These are phyloP conservation scores for Isabelozyma rhagii DNA, from an alignment of 805 yeast genomes.

Conservation along the genomic window DNA sequence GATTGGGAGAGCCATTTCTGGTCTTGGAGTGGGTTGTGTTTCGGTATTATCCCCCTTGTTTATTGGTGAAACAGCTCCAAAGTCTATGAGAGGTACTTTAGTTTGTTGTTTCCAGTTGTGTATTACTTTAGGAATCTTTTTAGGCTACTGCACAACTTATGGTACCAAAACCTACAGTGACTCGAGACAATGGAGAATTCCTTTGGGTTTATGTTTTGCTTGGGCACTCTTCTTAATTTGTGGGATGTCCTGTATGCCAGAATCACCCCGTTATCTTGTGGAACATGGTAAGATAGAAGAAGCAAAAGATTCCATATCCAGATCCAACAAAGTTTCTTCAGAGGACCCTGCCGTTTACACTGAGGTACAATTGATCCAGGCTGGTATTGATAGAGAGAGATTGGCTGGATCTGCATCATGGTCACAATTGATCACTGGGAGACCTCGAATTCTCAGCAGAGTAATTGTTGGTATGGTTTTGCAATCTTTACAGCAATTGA, in stretches of 20 bases:
- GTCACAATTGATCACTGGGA: conserved; percentile 60
- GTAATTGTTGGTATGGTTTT: conserved; percentile 55
- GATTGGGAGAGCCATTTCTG: conserved; percentile 62
- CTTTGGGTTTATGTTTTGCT: conserved; percentile 53
- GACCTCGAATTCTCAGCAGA: conserved; percentile 58
- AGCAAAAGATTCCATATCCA: conserved; percentile 54
- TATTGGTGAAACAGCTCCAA: conserved; percentile 70
- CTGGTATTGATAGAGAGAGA: conserved; percentile 60
- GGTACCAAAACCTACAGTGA: conserved; percentile 54
- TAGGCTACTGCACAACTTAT: conserved; percentile 66
- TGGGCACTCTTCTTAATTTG: conserved; percentile 50
- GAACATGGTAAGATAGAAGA: conserved; percentile 48
- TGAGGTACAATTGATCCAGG: conserved; percentile 53
- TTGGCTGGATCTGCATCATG: conserved; percentile 65
- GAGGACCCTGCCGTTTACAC: conserved; percentile 55
- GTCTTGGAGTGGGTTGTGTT: conserved; percentile 72
- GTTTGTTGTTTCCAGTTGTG: conserved; percentile 69
- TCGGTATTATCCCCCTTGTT: conserved; percentile 66
- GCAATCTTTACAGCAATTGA: conserved; percentile 57
- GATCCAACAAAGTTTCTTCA: conserved; percentile 50
- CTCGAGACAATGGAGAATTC: conserved; percentile 66
- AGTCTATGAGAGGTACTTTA: conserved; percentile 65
- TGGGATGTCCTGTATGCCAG: conserved; percentile 62
- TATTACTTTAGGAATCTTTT: conserved; percentile 67
- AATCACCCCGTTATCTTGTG: conserved; percentile 64